Evolutionary conservation across 805 yeast genomes (phyloP).

Genomic region (Ogataea nonfermentans): DNA sequence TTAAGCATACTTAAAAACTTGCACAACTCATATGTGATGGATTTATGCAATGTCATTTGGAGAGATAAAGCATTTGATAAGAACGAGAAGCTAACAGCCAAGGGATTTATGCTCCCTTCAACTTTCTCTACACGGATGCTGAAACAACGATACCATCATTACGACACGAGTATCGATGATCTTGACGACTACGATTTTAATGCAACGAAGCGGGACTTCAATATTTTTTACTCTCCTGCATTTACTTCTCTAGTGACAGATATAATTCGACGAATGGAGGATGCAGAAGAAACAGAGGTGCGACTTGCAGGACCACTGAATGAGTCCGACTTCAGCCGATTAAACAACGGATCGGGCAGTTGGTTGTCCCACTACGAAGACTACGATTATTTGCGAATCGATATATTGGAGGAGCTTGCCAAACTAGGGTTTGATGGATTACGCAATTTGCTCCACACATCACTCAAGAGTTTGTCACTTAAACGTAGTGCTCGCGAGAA

Average conservation of each 20-base stretch:
- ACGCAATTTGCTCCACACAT: conserved; percentile 48
- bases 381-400: conserved; percentile 46
- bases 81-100: conserved; percentile 34
- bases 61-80: conserved; percentile 48
- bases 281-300: conserved; percentile 32
- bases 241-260: conserved; percentile 45
- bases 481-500: conserved; percentile 3
- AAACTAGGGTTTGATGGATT: conserved; percentile 47
- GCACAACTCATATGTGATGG: conserved; percentile 54
- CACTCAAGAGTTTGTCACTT: conserved; percentile 47
- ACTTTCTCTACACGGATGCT: conserved; percentile 33
- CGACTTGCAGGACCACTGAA: conserved; percentile 55
- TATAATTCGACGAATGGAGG: conserved; percentile 48
- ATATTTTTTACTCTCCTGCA: conserved; percentile 51
- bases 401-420: conserved; percentile 42
- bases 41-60: conserved; percentile 55
- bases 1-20: conserved; percentile 29
- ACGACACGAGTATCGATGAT: conserved; percentile 26
- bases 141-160: conserved; percentile 25
- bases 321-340: conserved; percentile 37
- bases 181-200: conserved; percentile 17
- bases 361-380: conserved; percentile 29
- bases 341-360: conserved; percentile 21
- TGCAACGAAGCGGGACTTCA: conserved; percentile 29
- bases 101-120: conserved; percentile 39